These are phyloP conservation scores for Yamadazyma endophytica DNA, from an alignment of 805 yeast species.

Conservation along the genomic window DNA sequence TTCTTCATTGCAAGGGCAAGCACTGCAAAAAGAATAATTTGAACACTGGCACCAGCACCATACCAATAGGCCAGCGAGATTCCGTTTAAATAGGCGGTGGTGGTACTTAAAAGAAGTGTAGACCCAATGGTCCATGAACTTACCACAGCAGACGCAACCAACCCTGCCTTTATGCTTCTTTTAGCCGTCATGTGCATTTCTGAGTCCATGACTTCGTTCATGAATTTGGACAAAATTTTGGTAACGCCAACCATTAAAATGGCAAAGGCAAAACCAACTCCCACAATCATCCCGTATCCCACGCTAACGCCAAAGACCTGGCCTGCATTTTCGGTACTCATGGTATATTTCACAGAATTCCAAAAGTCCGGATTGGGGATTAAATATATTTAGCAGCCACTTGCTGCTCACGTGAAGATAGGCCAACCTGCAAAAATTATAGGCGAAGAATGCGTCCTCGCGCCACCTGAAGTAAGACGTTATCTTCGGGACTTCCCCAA, in stretches of 20 bases:
- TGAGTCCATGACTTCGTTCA: constrained; percentile 38
- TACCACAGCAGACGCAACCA: constrained; percentile 39
- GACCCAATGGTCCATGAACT: constrained; percentile 46
- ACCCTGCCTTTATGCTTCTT: constrained; percentile 35
- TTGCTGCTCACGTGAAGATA: too few relatives aligned
- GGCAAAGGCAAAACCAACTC: constrained; percentile 42
- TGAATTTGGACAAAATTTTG: constrained; percentile 26
- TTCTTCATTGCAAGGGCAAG: constrained; percentile 37
- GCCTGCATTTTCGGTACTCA: constrained; percentile 5
- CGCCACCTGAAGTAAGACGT: too few relatives aligned
- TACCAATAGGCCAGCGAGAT: constrained; percentile 33
- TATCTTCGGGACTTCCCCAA: too few relatives aligned
- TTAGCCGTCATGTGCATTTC: constrained; percentile 44
- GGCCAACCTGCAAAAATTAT: too few relatives aligned
- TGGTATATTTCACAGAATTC: constrained; percentile 3
- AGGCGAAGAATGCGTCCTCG: too few relatives aligned
- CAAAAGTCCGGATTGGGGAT: too few relatives aligned
- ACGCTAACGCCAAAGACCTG: constrained; percentile 12
- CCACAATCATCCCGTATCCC: constrained; percentile 41
- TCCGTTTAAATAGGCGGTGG: constrained; percentile 16
- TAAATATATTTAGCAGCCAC: too few relatives aligned
- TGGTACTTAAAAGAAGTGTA: constrained; percentile 23
- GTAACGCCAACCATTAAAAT: constrained; percentile 32
- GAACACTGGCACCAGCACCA: constrained; percentile 34
- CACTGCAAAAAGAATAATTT: constrained; percentile 30